Base-by-base conservation (phyloP, 2,329 filamentous ascomycete genomes). In the Epicoccum sorghinum region DNA sequence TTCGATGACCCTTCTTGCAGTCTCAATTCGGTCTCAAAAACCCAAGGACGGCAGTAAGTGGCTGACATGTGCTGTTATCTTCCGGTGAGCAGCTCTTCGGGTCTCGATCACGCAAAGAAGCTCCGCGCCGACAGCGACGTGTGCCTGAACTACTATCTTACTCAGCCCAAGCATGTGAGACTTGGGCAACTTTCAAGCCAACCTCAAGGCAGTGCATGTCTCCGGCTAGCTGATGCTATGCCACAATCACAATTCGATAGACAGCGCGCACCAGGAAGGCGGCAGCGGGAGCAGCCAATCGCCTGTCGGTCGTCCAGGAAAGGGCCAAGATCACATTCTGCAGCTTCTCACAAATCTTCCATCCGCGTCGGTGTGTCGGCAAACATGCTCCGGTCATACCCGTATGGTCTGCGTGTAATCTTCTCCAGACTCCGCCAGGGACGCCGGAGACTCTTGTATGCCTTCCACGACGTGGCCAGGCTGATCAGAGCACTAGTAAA, bases 391-490 rank as follows among this genome's bases (percentile, higher is more conserved):
- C 38, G 30, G n/a, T 27, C 6, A 24, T 29, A 37, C 23, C 23
- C n/a, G 25, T 42, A n/a, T 24, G 32, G 43, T 36, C 24, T 48
- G 45, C 45, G 45, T 27, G 45, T 41, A 25, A 35, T 36, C 13
- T 41, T 48, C 27, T 27, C 37, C 36, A 41, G 22, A 24, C 25
- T 41, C 40, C 24, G n/a, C 24, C n/a, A 47, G 43, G 30, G 37
- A 41, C 6, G 4, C 36, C 37, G 42, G 42, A 47, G 35, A 30
- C 8, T 47, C 40, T 47, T 52, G 49, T 37, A 52, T 42, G 42
- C 43, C 35, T 13, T 14, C 35, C 23, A 36, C 8, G 7, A 27
- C 29, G 35, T 23, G 23, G 48, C 40, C 45, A 29, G 48, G 48
- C 48, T 52, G 48, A 46, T 14, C 18, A 37, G 7, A 24, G 29